Conservation (phyloP, 129 eudicot species). For the Flaveria linearis region DNA sequence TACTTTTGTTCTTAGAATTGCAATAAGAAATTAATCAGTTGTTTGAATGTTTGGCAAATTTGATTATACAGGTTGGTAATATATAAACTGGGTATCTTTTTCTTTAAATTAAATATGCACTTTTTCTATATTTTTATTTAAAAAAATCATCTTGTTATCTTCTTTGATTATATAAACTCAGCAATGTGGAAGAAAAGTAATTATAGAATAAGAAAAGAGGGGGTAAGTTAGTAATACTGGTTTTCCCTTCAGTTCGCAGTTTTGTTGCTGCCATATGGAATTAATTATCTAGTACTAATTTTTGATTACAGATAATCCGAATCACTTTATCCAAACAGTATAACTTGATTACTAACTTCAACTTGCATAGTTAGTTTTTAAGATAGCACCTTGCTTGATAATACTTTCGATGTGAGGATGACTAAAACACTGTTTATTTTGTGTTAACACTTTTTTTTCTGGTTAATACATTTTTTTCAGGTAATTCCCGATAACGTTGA, state of each 20-base stretch:
- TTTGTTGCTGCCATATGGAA: neutral
- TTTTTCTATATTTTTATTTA: neutral
- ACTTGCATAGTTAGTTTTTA: neutral
- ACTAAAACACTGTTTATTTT: neutral
- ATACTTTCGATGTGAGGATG: neutral
- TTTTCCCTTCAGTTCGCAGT: neutral
- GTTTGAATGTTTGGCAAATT: conserved; percentile 9
- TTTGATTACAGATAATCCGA: neutral
- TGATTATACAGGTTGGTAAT: neutral
- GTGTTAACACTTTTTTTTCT: conserved; percentile 14
- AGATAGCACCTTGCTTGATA: neutral
- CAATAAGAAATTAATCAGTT: conserved; percentile 8
- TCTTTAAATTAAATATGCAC: neutral
- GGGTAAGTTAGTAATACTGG: neutral
- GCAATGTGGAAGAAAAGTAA: conserved; percentile 1
- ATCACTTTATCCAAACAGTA: neutral
- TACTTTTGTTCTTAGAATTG: neutral
- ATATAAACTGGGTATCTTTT: neutral
- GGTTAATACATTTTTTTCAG: conserved; percentile 44
- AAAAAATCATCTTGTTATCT: neutral
- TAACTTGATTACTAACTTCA: neutral
- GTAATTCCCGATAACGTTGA: conserved; percentile 68
- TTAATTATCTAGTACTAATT: neutral
- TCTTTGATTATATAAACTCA: neutral
- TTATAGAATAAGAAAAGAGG: neutral